Evolutionary conservation across 139 green algal genomes (phyloP), one percentile per base, ranked within the genome.

Genomic region (Chlorella sp.): DNA sequence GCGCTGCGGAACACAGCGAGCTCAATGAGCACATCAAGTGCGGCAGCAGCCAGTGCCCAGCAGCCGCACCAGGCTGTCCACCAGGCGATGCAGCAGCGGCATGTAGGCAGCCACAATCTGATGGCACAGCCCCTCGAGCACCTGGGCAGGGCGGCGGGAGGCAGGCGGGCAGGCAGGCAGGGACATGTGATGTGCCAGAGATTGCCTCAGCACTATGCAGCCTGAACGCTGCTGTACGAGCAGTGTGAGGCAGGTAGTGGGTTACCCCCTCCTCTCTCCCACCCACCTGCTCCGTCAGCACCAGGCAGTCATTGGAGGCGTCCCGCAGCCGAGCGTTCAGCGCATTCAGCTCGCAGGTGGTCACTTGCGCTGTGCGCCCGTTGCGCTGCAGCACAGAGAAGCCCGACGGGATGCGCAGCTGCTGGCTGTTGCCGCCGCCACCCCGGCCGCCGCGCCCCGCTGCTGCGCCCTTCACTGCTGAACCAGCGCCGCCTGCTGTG

Each of bases 281-380:
- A 63, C 87, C 57, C 60, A 94, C 96, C 88, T 95, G 83, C 60
- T 95, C 89, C 26, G 95, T 97, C 16, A 98, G 90, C 56, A 94
- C 38, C 87, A 97, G 84, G 84, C 95, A 98, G 83, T 98, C 94
- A 51, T 92, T 90, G 44, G 89, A 87, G 16, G 95, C 91, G 68
- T 97, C 93, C 36, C 87, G 85, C 32, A 98, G 94, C 12, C 96
- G 88, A 20, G 88, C 65, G 87, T 98, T 98, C 6, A 98, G 92
- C 16, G 96, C 95, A 44, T 94, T 96, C 0, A 98, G 91, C 89
- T 98, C 95, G 38, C 93, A 88, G 0, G 91, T 97, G 32, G 93
- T 97, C 81, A 90, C 92, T 21, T 89, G 68, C 30, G 90, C 65
- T 6, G 51, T 73, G 17, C 82, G 85, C 69, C 85, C 81, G 39